phyloP scores from a whole-genome alignment of 140 eudicot genomes.

The Senecio squalidus region DNA sequence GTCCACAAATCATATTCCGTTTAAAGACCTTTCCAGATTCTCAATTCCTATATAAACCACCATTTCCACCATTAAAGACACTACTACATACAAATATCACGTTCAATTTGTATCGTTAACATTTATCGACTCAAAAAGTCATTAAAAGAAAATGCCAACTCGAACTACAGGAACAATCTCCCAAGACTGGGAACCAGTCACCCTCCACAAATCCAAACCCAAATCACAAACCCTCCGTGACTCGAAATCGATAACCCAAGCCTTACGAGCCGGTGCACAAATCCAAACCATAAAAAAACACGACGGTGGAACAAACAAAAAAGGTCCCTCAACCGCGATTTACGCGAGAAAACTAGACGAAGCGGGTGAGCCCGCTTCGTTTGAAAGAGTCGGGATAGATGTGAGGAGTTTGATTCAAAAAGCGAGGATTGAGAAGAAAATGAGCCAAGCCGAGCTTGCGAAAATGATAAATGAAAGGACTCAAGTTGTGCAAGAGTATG shows the following conservation, averaged over 20 bases:
- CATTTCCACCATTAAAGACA: not conserved
- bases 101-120: not conserved
- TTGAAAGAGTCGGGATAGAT: slow-evolving; percentile 42
- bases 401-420: slow-evolving; percentile 59
- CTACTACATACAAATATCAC: not conserved
- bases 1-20: not conserved
- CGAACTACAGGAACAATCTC: slow-evolving; percentile 35
- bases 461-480: slow-evolving; percentile 61
- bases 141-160: slow-evolving; percentile 42
- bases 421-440: slow-evolving; percentile 56
- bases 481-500: slow-evolving; percentile 74
- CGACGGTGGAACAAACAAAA: slow-evolving; percentile 57
- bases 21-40: slow-evolving; percentile 6
- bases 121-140: no score
- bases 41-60: not conserved
- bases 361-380: slow-evolving; percentile 60
- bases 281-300: slow-evolving; percentile 52
- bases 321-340: slow-evolving; percentile 41
- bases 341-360: slow-evolving; percentile 53
- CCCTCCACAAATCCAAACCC: slow-evolving; percentile 49
- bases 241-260: slow-evolving; percentile 52
- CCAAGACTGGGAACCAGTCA: slow-evolving; percentile 79
- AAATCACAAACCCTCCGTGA: slow-evolving; percentile 47
- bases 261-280: slow-evolving; percentile 51
- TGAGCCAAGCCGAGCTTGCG: slow-evolving; percentile 66